Evolutionary conservation across 495 filamentous ascomycete genomes (phyloP).

Genomic region (Neurospora sp.): DNA sequence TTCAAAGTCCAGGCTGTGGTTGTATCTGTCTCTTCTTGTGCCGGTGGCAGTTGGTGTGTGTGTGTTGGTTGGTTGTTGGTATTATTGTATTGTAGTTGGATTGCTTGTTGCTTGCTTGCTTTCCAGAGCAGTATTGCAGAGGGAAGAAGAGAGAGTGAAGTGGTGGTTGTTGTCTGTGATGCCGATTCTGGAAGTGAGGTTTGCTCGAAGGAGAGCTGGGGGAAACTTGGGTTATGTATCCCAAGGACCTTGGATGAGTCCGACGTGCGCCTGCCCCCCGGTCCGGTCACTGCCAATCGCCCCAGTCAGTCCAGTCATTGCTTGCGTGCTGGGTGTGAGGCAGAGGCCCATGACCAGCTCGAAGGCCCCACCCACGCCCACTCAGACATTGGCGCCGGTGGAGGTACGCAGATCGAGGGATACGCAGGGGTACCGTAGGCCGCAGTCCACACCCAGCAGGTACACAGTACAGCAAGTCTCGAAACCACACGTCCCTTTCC

Average conservation of each 20-base stretch:
- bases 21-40: neutral
- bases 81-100: constrained; percentile 1
- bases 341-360: constrained; percentile 26
- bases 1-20: neutral
- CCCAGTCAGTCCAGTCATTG: constrained; percentile 4
- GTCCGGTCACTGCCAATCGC: constrained; percentile 9
- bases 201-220: constrained; percentile 14
- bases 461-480: constrained; percentile 9
- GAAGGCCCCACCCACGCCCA: constrained; percentile 19
- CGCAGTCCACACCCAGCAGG: neutral
- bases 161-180: constrained; percentile 16
- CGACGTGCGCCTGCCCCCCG: constrained; percentile 4
- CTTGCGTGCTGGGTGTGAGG: constrained; percentile 15
- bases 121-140: constrained; percentile 3
- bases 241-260: constrained; percentile 1
- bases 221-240: constrained; percentile 23
- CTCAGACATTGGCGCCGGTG: constrained; percentile 21
- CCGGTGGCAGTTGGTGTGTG: neutral
- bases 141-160: constrained; percentile 14
- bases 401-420: constrained; percentile 11
- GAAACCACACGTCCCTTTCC: constrained; percentile 1
- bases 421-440: constrained; percentile 9
- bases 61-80: neutral
- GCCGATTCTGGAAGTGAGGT: constrained; percentile 14
- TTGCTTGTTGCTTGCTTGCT: neutral